Percentiles rank a stretch among this genome's conserved stretches.
Evolutionary conservation across 2,329 filamentous ascomycete species (phyloP).

Genomic region (Coniochaeta hoffmannii): DNA sequence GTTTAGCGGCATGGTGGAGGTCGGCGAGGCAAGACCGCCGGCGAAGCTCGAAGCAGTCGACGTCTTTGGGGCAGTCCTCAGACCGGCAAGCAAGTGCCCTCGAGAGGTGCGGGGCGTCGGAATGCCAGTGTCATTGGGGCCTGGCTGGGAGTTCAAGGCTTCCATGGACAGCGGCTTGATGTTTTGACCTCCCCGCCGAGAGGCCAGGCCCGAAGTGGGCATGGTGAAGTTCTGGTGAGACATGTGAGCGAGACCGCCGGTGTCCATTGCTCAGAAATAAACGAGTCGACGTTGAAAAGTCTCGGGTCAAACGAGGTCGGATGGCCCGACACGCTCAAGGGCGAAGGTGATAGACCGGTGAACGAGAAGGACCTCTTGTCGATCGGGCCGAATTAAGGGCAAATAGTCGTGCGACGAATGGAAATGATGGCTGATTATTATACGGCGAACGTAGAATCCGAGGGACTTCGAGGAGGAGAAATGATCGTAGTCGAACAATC

Average conservation of each 20-base stretch:
- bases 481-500: slow-evolving; percentile 2
- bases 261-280: slow-evolving; percentile 62
- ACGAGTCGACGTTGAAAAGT: slow-evolving; percentile 5
- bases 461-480: background rate
- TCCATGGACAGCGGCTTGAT: slow-evolving; percentile 86
- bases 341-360: background rate
- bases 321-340: background rate
- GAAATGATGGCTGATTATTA: background rate
- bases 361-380: background rate
- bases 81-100: slow-evolving; percentile 85
- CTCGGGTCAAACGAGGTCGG: background rate
- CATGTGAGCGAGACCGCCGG: slow-evolving; percentile 99
- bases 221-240: slow-evolving; percentile 79
- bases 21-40: slow-evolving; percentile 45
- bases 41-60: slow-evolving; percentile 64
- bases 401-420: background rate
- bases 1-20: slow-evolving; percentile 26
- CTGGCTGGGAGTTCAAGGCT: slow-evolving; percentile 59
- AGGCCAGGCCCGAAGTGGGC: slow-evolving; percentile 74
- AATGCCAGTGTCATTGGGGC: slow-evolving; percentile 54
- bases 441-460: background rate
- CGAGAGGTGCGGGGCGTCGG: slow-evolving; percentile 89
- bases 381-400: background rate
- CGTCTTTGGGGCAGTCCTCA: slow-evolving; percentile 90
- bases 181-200: slow-evolving; percentile 73